phyloP scores from a whole-genome alignment of 441 rosid genomes.

The Melastoma candidum region DNA sequence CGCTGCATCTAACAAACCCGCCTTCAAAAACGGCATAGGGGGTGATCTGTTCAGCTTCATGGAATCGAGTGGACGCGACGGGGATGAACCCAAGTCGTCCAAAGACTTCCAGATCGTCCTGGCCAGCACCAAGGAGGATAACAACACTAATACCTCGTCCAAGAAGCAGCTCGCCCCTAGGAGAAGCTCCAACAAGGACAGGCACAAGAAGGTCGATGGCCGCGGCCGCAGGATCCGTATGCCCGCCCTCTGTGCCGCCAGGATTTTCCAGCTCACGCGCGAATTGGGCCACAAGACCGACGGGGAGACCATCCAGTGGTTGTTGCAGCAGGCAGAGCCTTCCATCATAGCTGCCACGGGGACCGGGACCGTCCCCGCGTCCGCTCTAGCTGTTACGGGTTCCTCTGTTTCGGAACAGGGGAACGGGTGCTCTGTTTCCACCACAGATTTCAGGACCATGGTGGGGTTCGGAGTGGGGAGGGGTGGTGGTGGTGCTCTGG shows the following conservation, averaged over 20 bases:
- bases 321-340: slow-evolving; percentile 32
- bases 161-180: slow-evolving; percentile 28
- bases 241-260: slow-evolving; percentile 41
- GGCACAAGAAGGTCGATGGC: slow-evolving; percentile 43
- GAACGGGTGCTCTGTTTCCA: slow-evolving; percentile 17
- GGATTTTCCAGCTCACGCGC: slow-evolving; percentile 36
- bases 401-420: slow-evolving; percentile 36
- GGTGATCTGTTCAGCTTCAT: too few species aligned
- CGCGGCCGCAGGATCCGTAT: slow-evolving; percentile 37
- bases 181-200: slow-evolving; percentile 32
- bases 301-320: slow-evolving; percentile 41
- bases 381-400: slow-evolving; percentile 22
- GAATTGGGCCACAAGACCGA: slow-evolving; percentile 39
- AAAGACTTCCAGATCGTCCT: slow-evolving; percentile 23
- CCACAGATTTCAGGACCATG: slow-evolving; percentile 17
- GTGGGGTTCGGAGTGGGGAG: slow-evolving; percentile 15
- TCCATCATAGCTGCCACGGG: slow-evolving; percentile 36
- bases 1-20: too few species aligned
- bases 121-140: slow-evolving; percentile 20
- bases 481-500: slow-evolving; percentile 11
- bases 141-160: slow-evolving; percentile 1
- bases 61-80: slow-evolving; percentile 17
- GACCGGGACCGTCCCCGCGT: slow-evolving; percentile 33
- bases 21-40: too few species aligned
- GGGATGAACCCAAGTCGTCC: slow-evolving; percentile 19